These are phyloP conservation scores for Gryganskiella cystojenkinii DNA, from an alignment of 192 early-diverging fungal genomes.

Conservation along the genomic window DNA sequence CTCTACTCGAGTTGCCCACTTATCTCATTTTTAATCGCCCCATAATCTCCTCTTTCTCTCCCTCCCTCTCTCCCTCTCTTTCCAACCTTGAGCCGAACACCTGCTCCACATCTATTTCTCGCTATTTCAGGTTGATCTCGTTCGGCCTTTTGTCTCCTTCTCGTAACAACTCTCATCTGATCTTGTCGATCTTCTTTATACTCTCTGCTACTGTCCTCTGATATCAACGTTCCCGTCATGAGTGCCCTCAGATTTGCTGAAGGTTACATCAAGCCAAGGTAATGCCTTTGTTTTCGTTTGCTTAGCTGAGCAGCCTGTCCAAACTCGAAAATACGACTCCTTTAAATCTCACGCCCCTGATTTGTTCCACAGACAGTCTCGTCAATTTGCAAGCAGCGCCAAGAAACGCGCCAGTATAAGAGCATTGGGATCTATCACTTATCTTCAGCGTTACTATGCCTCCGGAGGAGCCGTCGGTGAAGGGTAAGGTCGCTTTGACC, in stretches of 20 bases:
- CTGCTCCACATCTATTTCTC: too few species aligned
- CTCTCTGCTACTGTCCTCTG: too few species aligned
- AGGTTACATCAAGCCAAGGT: conserved; percentile 47
- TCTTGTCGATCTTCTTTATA: too few species aligned
- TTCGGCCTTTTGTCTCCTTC: too few species aligned
- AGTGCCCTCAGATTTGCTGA: conserved; percentile 33
- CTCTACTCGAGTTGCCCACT: conserved; percentile 1
- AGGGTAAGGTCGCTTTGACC: conserved; percentile 47
- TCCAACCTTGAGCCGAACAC: not conserved
- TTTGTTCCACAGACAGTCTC: not conserved
- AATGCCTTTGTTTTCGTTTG: not conserved
- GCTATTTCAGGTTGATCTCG: too few species aligned
- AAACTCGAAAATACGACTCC: not conserved
- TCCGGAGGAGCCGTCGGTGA: conserved; percentile 59
- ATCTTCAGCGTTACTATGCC: conserved; percentile 67
- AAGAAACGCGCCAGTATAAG: conserved; percentile 60
- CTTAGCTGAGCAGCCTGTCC: too few species aligned
- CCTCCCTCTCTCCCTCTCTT: not conserved
- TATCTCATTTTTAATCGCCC: too few species aligned
- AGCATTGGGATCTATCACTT: conserved; percentile 65
- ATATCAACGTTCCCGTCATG: conserved; percentile 2
- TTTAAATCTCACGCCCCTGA: not conserved
- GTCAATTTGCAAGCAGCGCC: conserved; percentile 31
- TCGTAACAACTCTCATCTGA: too few species aligned
- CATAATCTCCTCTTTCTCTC: not conserved